Percentiles rank a stretch among this genome's conserved stretches.
Evolutionary conservation across 352 stramenopile genomes (phyloP).

Genomic region (Pythium myriotylum): DNA sequence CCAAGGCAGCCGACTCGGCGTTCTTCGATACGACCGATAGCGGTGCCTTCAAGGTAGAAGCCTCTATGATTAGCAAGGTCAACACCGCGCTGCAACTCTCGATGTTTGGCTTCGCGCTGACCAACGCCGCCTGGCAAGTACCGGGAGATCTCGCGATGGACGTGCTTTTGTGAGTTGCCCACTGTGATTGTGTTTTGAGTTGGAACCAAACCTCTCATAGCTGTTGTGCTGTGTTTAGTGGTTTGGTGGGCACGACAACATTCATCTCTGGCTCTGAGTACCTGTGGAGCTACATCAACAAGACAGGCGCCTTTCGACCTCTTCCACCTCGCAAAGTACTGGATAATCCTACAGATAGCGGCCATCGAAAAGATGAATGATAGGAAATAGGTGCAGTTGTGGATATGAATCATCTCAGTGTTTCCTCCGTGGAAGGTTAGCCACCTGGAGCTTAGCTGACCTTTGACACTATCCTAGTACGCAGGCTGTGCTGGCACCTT

Average conservation of each 20-base stretch:
- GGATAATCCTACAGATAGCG: slow-evolving; percentile 1
- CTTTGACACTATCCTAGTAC: slow-evolving; percentile 6
- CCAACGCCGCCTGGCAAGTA: slow-evolving; percentile 74
- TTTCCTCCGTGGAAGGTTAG: too few relatives aligned
- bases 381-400: background rate
- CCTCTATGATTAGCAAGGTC: slow-evolving; percentile 73
- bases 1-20: slow-evolving; percentile 60
- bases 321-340: slow-evolving; percentile 27
- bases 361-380: background rate
- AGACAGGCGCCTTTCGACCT: slow-evolving; percentile 68
- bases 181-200: background rate
- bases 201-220: background rate
- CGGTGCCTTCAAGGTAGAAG: slow-evolving; percentile 71
- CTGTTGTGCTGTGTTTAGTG: slow-evolving; percentile 33
- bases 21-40: slow-evolving; percentile 84
- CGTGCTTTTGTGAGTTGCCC: slow-evolving; percentile 56
- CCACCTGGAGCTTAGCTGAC: too few relatives aligned
- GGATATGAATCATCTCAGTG: too few relatives aligned
- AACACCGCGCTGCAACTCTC: slow-evolving; percentile 83
- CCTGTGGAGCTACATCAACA: slow-evolving; percentile 71
- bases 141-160: slow-evolving; percentile 56
- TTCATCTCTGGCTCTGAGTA: slow-evolving; percentile 80
- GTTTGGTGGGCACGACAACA: slow-evolving; percentile 68
- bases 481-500: slow-evolving; percentile 22
- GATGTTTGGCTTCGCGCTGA: slow-evolving; percentile 72